phyloP scores from a whole-genome alignment of 164 flowering plant species.

The Amborella trichopoda region DNA sequence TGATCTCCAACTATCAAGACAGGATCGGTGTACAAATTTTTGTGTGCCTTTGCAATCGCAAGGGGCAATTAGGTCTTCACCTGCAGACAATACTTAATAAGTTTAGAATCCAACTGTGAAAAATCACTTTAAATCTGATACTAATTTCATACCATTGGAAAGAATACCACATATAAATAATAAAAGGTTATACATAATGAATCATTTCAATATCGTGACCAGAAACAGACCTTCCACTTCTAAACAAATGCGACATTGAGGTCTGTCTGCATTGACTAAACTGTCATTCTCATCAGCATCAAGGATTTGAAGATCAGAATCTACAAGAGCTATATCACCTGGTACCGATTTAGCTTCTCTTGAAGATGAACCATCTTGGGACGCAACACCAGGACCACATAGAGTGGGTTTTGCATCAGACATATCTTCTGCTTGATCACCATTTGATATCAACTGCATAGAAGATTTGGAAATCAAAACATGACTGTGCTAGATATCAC shows the following conservation, averaged over 20 bases:
- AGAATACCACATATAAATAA: neutral
- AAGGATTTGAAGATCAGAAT: constrained; percentile 19
- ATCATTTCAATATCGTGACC: constrained; percentile 3
- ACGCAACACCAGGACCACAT: constrained; percentile 13
- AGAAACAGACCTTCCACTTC: constrained; percentile 58
- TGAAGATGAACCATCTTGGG: constrained; percentile 34
- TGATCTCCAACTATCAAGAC: constrained; percentile 98
- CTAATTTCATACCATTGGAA: neutral
- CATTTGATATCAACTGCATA: constrained; percentile 68
- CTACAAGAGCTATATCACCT: constrained; percentile 21
- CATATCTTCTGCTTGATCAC: constrained; percentile 28
- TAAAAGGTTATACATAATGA: constrained; percentile 4
- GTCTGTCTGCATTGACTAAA: constrained; percentile 56
- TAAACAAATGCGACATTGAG: constrained; percentile 94
- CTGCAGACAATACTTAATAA: constrained; percentile 21
- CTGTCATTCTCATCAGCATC: constrained; percentile 38
- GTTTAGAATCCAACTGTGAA: constrained; percentile 1
- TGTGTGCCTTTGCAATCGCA: constrained; percentile 96
- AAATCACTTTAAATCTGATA: neutral
- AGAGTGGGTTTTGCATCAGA: constrained; percentile 77
- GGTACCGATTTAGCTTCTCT: constrained; percentile 47
- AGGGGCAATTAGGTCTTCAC: constrained; percentile 89
- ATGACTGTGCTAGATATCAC: constrained; percentile 18
- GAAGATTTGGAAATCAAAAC: constrained; percentile 16
- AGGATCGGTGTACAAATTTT: constrained; percentile 89